A percentile compares a stretch with the other conserved stretches of the same genome.
phyloP scores from a whole-genome alignment of 2,329 filamentous ascomycete species.

The Fusarium scirpi region DNA sequence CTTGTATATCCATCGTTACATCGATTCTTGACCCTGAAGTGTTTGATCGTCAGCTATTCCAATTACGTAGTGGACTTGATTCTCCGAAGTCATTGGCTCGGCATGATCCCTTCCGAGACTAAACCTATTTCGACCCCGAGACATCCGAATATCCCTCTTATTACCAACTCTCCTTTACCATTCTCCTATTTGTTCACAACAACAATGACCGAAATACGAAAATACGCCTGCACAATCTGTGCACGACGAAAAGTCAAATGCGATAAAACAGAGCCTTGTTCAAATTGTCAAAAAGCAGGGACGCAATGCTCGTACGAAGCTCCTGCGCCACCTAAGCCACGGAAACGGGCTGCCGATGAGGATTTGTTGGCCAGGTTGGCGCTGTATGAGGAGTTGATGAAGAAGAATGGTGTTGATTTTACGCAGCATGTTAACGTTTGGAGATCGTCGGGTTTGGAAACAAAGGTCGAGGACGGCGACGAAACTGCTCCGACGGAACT shows the following conservation, averaged over 20 bases:
- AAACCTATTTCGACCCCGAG: neutral
- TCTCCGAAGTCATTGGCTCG: neutral
- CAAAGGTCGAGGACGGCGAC: neutral
- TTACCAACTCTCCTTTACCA: no score
- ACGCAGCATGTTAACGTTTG: slow-evolving; percentile 40
- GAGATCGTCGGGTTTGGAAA: slow-evolving; percentile 37
- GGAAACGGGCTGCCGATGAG: slow-evolving; percentile 47
- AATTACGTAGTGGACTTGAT: neutral
- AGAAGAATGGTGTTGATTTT: slow-evolving; percentile 44
- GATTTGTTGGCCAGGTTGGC: slow-evolving; percentile 43
- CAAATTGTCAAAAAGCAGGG: slow-evolving; percentile 57
- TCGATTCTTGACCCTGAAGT: neutral
- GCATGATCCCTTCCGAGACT: neutral
- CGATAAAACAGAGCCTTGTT: slow-evolving; percentile 56
- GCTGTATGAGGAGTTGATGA: slow-evolving; percentile 48
- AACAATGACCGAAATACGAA: neutral
- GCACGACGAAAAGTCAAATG: slow-evolving; percentile 50
- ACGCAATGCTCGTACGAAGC: slow-evolving; percentile 44
- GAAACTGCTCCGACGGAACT: neutral
- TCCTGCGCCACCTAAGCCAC: slow-evolving; percentile 34
- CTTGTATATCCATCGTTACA: neutral
- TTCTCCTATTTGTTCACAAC: no score
- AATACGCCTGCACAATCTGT: slow-evolving; percentile 38
- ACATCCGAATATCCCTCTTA: neutral
- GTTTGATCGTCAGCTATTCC: neutral